Conservation (phyloP, 2,329 filamentous ascomycete species). For the Chrysoporthe deuterocubensis region DNA sequence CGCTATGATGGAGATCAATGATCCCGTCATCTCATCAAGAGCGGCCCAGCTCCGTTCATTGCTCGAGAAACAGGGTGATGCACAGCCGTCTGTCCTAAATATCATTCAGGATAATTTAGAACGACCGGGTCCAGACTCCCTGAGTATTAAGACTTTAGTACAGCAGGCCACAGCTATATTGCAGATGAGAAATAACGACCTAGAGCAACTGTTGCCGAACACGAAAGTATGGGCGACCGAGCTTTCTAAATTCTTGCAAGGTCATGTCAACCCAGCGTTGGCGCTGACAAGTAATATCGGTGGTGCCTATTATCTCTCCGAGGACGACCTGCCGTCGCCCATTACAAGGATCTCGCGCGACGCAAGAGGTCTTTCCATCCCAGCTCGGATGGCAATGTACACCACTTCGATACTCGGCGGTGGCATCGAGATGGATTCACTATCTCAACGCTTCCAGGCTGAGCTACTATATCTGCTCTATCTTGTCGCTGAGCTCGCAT, state of each 20-base stretch:
- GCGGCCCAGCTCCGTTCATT: constrained; percentile 48
- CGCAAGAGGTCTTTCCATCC: constrained; percentile 69
- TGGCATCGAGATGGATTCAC: constrained; percentile 42
- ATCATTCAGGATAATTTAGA: constrained; percentile 63
- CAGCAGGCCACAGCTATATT: constrained; percentile 50
- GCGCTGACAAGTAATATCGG: constrained; percentile 75
- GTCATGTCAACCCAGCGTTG: constrained; percentile 63
- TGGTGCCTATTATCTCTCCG: constrained; percentile 67
- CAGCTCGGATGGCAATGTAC: constrained; percentile 77
- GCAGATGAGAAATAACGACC: constrained; percentile 38
- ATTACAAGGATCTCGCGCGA: constrained; percentile 55
- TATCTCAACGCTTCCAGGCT: constrained; percentile 48
- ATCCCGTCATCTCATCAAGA: constrained; percentile 44
- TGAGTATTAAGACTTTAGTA: constrained; percentile 59
- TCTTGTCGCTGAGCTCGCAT: constrained; percentile 54
- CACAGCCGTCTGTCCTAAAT: constrained; percentile 49
- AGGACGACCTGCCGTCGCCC: constrained; percentile 25
- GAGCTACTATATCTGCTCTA: constrained; percentile 57
- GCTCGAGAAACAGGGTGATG: constrained; percentile 49
- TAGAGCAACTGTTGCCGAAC: constrained; percentile 64
- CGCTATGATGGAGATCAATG: constrained; percentile 55
- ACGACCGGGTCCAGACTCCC: constrained; percentile 50
- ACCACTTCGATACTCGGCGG: constrained; percentile 59
- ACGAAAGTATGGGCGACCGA: constrained; percentile 67
- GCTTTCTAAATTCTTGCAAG: constrained; percentile 58